These are phyloP conservation scores for Rhododendron simsii DNA, from an alignment of 148 eudicot species.

Conservation along the genomic window DNA sequence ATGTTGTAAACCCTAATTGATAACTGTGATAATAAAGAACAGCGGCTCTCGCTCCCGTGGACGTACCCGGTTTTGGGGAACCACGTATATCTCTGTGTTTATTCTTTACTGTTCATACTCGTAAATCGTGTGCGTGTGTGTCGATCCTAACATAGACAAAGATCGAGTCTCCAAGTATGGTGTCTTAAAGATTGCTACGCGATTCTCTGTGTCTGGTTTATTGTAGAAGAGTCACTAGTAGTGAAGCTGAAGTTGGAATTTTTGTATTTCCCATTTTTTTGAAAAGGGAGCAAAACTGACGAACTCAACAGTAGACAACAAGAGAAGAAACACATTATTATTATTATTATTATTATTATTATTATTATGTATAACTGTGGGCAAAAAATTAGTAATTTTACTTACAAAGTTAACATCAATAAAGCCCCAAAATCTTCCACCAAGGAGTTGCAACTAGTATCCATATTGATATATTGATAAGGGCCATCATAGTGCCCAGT, in stretches of 20 bases:
- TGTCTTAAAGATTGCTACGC: neutral
- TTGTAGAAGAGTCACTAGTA: neutral
- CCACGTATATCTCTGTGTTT: too few relatives aligned
- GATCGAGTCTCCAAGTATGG: neutral
- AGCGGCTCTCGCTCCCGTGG: too few relatives aligned
- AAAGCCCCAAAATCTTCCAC: conserved; percentile 51
- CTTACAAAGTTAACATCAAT: conserved; percentile 24
- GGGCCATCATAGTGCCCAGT: conserved; percentile 36
- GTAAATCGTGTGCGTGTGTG: too few relatives aligned
- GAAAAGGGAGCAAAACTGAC: neutral
- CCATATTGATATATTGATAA: conserved; percentile 35
- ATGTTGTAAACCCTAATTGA: too few relatives aligned
- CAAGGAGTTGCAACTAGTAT: conserved; percentile 31
- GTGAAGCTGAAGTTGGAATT: neutral
- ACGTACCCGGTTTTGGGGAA: too few relatives aligned
- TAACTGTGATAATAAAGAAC: too few relatives aligned
- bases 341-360: neutral
- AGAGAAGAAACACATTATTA: neutral
- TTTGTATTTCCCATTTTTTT: neutral
- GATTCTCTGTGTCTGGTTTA: neutral
- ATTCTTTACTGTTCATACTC: too few relatives aligned
- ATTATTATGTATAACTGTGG: neutral
- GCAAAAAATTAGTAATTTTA: neutral
- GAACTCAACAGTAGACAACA: neutral
- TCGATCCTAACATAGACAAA: too few relatives aligned